These are phyloP conservation scores for Kluyveromyces starmeri DNA, from an alignment of 805 yeast species.

Conservation along the genomic window DNA sequence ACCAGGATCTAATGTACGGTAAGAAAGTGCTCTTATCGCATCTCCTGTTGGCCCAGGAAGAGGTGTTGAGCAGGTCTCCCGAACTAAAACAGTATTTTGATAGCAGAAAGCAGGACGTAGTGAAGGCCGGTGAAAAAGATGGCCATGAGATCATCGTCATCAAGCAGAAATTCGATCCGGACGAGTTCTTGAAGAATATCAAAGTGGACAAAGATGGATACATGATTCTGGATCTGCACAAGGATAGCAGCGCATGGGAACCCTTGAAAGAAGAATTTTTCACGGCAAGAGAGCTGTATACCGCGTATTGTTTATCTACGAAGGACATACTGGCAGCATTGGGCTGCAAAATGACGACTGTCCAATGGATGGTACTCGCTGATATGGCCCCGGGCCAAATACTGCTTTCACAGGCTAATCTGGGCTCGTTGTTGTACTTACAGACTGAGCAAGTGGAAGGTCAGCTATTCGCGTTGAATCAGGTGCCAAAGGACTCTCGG, in stretches of 20 bases:
- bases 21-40: conserved; percentile 56
- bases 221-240: conserved; percentile 27
- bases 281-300: conserved; percentile 64
- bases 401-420: conserved; percentile 55
- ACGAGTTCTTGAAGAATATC: conserved; percentile 22
- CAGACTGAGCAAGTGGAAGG: conserved; percentile 58
- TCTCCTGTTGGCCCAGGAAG: conserved; percentile 56
- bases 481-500: conserved; percentile 18
- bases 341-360: conserved; percentile 51
- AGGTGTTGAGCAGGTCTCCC: conserved; percentile 39
- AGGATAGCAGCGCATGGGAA: conserved; percentile 50
- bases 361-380: conserved; percentile 66
- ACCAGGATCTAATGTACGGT: conserved; percentile 39
- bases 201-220: conserved; percentile 25
- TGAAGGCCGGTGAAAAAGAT: conserved; percentile 13
- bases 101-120: conserved; percentile 21
- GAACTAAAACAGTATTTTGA: conserved; percentile 29
- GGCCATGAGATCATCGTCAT: conserved; percentile 7
- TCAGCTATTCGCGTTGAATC: conserved; percentile 30
- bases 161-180: conserved; percentile 19
- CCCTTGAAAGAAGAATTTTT: conserved; percentile 73
- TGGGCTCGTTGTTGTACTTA: conserved; percentile 60
- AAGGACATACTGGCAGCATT: conserved; percentile 61
- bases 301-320: conserved; percentile 58
- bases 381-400: conserved; percentile 58